phyloP scores from a whole-genome alignment of 1,284 basidiomycete genomes.

The Fomitopsis schrenkii region DNA sequence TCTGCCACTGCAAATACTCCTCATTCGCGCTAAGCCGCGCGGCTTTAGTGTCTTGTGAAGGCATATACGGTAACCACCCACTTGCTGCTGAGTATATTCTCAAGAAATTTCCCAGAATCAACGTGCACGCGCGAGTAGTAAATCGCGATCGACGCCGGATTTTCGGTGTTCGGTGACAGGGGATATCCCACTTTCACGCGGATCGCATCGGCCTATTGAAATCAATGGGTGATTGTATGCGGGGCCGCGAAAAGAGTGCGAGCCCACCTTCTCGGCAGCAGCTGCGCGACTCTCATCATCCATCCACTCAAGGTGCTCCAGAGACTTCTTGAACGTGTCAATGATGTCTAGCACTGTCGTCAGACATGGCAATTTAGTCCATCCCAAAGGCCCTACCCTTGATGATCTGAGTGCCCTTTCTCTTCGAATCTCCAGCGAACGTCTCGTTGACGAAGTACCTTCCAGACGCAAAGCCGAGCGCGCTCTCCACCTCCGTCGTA shows the following conservation, averaged over 20 bases:
- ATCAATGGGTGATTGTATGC: neutral
- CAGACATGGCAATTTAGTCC: neutral
- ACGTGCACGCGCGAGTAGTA: conserved; percentile 79
- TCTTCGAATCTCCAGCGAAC: conserved; percentile 79
- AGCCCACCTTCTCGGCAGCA: conserved; percentile 76
- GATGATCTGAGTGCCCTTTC: conserved; percentile 83
- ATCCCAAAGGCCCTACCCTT: conserved; percentile 40
- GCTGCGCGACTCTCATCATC: conserved; percentile 79
- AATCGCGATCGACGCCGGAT: conserved; percentile 62
- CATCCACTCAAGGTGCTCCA: conserved; percentile 87
- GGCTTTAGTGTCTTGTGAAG: neutral
- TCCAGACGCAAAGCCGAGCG: conserved; percentile 72
- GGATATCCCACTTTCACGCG: conserved; percentile 90
- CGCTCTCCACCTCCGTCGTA: conserved; percentile 56
- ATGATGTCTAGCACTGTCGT: conserved; percentile 62
- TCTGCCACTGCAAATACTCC: conserved; percentile 67
- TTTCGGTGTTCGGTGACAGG: conserved; percentile 75
- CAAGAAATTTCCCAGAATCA: conserved; percentile 73
- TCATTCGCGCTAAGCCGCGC: conserved; percentile 43
- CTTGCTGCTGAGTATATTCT: conserved; percentile 72
- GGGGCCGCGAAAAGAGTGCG: neutral
- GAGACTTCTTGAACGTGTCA: conserved; percentile 76
- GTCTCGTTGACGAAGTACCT: conserved; percentile 86
- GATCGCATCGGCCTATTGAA: conserved; percentile 64
- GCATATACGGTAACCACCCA: conserved; percentile 28